A percentile compares a stretch with the other conserved stretches of the same genome.
phyloP scores from a whole-genome alignment of 148 eudicot species.

The Chenopodium album region DNA sequence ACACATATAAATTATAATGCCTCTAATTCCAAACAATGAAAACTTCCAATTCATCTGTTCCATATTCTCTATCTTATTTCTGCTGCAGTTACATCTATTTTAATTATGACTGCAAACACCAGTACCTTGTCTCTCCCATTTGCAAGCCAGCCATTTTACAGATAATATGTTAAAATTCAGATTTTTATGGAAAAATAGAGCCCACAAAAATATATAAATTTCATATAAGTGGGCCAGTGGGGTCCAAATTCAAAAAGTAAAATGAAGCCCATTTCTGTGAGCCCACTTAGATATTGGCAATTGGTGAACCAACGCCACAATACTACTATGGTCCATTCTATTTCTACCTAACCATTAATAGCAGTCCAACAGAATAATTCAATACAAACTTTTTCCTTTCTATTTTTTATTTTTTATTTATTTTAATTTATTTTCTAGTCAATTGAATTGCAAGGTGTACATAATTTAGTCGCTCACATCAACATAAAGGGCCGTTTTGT shows the following conservation, averaged over 20 bases:
- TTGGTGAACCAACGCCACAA: not conserved
- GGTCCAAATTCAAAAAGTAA: not conserved
- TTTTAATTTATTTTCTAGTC: not conserved
- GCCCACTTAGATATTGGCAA: not conserved
- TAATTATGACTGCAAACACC: not conserved
- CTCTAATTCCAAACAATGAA: not conserved
- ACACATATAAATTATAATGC: not conserved
- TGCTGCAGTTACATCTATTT: too few species aligned
- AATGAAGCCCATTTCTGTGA: not conserved
- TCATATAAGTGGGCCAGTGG: not conserved
- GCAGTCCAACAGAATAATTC: not conserved
- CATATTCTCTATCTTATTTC: not conserved
- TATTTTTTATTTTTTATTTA: not conserved
- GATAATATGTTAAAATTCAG: not conserved
- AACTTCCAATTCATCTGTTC: not conserved
- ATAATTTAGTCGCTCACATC: not conserved
- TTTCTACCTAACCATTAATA: not conserved
- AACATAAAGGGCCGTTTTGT: conserved; percentile 15
- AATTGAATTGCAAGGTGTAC: conserved; percentile 11
- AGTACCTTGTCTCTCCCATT: conserved; percentile 7
- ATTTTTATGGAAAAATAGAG: not conserved
- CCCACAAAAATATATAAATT: not conserved
- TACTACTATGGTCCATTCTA: not conserved
- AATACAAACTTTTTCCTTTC: not conserved
- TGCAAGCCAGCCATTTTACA: conserved; percentile 12